Conservation (phyloP, 345 rosid species). For the Pistacia integerrima region DNA sequence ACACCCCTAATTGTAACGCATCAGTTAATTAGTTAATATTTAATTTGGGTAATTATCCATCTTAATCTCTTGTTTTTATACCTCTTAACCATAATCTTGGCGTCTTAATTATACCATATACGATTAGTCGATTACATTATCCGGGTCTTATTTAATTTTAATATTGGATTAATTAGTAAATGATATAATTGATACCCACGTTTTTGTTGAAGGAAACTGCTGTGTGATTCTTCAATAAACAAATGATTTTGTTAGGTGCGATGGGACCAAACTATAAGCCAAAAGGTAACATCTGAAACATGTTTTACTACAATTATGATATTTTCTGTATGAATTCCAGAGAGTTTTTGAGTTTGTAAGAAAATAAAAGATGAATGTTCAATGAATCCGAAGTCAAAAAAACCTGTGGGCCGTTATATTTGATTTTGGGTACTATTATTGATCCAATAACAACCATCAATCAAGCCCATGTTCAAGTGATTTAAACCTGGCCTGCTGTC, state of each 20-base stretch:
- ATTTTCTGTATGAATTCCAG: not conserved
- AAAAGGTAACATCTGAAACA: slow-evolving; percentile 20
- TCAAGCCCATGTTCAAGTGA: too few species aligned
- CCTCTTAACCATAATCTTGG: too few species aligned
- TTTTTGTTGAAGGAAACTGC: not conserved
- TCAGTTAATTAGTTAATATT: too few species aligned
- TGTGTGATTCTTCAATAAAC: not conserved
- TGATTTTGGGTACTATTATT: too few species aligned
- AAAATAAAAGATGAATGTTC: not conserved
- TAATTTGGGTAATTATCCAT: too few species aligned
- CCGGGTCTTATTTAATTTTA: too few species aligned
- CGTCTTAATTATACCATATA: not conserved
- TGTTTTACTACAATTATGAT: not conserved
- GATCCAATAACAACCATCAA: too few species aligned
- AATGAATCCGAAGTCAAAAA: not conserved
- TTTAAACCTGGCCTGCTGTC: too few species aligned
- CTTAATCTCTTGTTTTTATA: too few species aligned
- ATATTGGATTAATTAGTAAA: too few species aligned
- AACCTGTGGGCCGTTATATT: too few species aligned
- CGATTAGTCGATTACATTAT: not conserved
- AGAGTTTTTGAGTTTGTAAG: not conserved
- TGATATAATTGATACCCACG: not conserved
- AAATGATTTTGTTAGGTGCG: slow-evolving; percentile 27
- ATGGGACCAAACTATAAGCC: slow-evolving; percentile 23
- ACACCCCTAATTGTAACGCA: too few species aligned